These are phyloP conservation scores for Penicillium sp. DNA, from an alignment of 2,329 filamentous ascomycete genomes.

Conservation along the genomic window DNA sequence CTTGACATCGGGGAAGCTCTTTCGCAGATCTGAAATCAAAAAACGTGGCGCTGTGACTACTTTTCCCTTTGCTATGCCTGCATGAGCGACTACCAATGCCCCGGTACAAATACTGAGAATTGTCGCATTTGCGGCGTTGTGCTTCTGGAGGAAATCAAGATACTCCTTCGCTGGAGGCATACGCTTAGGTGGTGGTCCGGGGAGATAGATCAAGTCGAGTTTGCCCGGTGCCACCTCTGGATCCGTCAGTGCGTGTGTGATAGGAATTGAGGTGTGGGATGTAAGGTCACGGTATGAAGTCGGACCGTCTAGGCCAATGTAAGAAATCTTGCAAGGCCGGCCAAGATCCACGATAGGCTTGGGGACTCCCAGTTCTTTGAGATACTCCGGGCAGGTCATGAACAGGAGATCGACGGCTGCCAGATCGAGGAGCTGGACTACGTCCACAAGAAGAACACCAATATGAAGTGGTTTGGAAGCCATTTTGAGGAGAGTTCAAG, in stretches of 20 bases:
- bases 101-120: slow-evolving; percentile 31
- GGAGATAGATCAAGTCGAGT: slow-evolving; percentile 39
- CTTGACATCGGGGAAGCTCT: slow-evolving; percentile 24
- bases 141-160: slow-evolving; percentile 32
- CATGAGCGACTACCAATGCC: slow-evolving; percentile 19
- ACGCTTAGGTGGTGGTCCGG: slow-evolving; percentile 35
- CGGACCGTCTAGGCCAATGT: slow-evolving; percentile 27
- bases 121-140: slow-evolving; percentile 28
- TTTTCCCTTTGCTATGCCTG: slow-evolving; percentile 23
- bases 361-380: slow-evolving; percentile 33
- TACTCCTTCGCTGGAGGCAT: slow-evolving; percentile 28
- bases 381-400: slow-evolving; percentile 33
- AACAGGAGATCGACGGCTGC: slow-evolving; percentile 39
- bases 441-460: slow-evolving; percentile 37
- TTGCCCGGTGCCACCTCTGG: slow-evolving; percentile 33
- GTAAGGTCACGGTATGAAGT: slow-evolving; percentile 21
- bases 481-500: slow-evolving; percentile 1
- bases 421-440: slow-evolving; percentile 42
- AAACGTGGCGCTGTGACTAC: slow-evolving; percentile 24
- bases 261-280: slow-evolving; percentile 26
- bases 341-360: slow-evolving; percentile 27
- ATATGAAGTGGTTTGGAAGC: slow-evolving; percentile 17
- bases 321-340: slow-evolving; percentile 29
- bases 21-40: slow-evolving; percentile 21
- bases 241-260: slow-evolving; percentile 30